Evolutionary conservation across 2,329 filamentous ascomycete genomes (phyloP).

Genomic region (Zopfia rhizophila): DNA sequence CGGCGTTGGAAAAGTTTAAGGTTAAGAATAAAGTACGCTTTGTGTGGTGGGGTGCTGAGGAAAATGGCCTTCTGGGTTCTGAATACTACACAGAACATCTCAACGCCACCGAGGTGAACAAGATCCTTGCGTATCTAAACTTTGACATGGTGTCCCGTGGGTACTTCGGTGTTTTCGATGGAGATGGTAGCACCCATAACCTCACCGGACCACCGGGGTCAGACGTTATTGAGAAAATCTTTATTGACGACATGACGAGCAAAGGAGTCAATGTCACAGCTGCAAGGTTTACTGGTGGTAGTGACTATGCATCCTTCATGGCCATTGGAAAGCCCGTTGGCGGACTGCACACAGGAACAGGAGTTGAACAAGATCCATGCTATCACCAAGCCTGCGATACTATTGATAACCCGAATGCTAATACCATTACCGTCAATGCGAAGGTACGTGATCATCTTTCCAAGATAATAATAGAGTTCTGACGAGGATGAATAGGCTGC

Average conservation of each 20-base stretch:
- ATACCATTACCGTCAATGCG: slow-evolving; percentile 49
- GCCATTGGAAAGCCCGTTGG: slow-evolving; percentile 53
- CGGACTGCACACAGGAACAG: slow-evolving; percentile 54
- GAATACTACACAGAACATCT: slow-evolving; percentile 48
- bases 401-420: slow-evolving; percentile 50
- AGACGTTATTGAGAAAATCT: slow-evolving; percentile 47
- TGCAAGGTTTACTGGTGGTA: slow-evolving; percentile 52
- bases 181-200: slow-evolving; percentile 48
- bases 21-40: slow-evolving; percentile 55
- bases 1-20: slow-evolving; percentile 48
- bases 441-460: slow-evolving; percentile 41
- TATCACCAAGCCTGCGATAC: slow-evolving; percentile 54
- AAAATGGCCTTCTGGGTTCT: slow-evolving; percentile 52
- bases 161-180: slow-evolving; percentile 53
- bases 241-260: slow-evolving; percentile 47
- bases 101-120: slow-evolving; percentile 10
- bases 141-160: slow-evolving; percentile 56
- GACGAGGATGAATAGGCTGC: slow-evolving; percentile 33
- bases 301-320: slow-evolving; percentile 54
- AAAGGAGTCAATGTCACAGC: slow-evolving; percentile 50
- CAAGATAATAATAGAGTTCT: slow-evolving; percentile 7
- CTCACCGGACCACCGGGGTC: slow-evolving; percentile 47
- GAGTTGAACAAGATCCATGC: slow-evolving; percentile 51
- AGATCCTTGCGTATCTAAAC: slow-evolving; percentile 37
- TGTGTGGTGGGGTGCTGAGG: slow-evolving; percentile 54